Conservation (phyloP, 768 basidiomycete genomes). For the Xerocomus brunneocitrinus region DNA sequence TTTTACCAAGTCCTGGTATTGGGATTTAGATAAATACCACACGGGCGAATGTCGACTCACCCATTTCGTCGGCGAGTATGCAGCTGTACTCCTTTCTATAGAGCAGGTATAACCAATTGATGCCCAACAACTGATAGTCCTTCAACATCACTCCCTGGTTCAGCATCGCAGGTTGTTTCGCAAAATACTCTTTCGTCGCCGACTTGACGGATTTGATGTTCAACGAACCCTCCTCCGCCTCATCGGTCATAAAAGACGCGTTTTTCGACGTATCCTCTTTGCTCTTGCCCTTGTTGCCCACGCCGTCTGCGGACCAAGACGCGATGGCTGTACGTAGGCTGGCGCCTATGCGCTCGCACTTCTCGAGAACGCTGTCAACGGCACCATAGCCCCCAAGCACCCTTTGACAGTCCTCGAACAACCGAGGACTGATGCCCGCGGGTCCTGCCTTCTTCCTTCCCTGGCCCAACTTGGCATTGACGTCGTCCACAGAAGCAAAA, state of each 20-base stretch:
- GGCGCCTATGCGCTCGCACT: slow-evolving; percentile 83
- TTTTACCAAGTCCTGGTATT: slow-evolving; percentile 87
- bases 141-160: slow-evolving; percentile 73
- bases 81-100: slow-evolving; percentile 80
- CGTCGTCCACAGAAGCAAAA: slow-evolving; percentile 69
- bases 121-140: slow-evolving; percentile 95
- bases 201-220: slow-evolving; percentile 47
- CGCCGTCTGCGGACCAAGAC: slow-evolving; percentile 56
- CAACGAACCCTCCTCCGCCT: slow-evolving; percentile 59
- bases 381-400: slow-evolving; percentile 83
- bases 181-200: slow-evolving; percentile 59
- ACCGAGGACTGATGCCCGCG: slow-evolving; percentile 77
- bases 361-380: slow-evolving; percentile 83
- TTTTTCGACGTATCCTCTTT: slow-evolving; percentile 30
- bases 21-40: not conserved
- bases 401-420: slow-evolving; percentile 86
- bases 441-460: slow-evolving; percentile 85
- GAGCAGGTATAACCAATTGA: slow-evolving; percentile 93
- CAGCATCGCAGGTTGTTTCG: slow-evolving; percentile 66
- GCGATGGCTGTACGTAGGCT: slow-evolving; percentile 69
- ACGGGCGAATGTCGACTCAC: slow-evolving; percentile 38
- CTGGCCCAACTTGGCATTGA: slow-evolving; percentile 71
- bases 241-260: slow-evolving; percentile 26
- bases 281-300: slow-evolving; percentile 35
- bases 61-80: slow-evolving; percentile 99